phyloP scores from a whole-genome alignment of 805 yeast genomes.

The Metschnikowia corniflorae region DNA sequence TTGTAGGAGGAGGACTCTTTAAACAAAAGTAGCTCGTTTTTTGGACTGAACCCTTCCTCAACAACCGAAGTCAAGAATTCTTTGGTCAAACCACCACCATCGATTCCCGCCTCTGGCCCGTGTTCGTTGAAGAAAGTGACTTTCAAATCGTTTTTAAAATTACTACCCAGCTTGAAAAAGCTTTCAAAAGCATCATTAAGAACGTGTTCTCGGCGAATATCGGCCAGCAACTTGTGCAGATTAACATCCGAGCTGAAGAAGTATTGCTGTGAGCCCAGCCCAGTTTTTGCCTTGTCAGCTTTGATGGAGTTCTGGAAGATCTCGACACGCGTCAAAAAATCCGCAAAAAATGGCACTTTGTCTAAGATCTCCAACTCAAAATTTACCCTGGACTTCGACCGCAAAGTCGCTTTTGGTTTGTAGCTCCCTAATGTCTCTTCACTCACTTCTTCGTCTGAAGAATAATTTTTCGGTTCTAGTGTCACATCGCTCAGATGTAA shows the following conservation, averaged over 20 bases:
- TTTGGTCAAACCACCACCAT: slow-evolving; percentile 95
- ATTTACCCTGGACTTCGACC: not conserved
- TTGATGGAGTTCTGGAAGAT: slow-evolving; percentile 64
- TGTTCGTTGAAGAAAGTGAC: slow-evolving; percentile 69
- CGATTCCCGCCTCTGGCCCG: slow-evolving; percentile 86
- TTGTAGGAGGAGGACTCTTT: slow-evolving; percentile 50
- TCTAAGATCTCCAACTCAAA: slow-evolving; percentile 50
- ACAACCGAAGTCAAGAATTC: slow-evolving; percentile 78
- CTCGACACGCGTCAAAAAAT: slow-evolving; percentile 70
- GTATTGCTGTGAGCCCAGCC: slow-evolving; percentile 16
- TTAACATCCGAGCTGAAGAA: slow-evolving; percentile 15
- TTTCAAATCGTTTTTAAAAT: slow-evolving; percentile 55
- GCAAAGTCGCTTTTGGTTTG: not conserved
- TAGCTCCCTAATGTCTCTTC: not conserved
- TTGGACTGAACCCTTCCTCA: slow-evolving; percentile 58
- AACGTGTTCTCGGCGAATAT: slow-evolving; percentile 65
- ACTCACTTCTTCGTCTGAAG: slow-evolving; percentile 15
- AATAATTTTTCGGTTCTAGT: slow-evolving; percentile 25
- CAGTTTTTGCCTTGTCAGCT: slow-evolving; percentile 41
- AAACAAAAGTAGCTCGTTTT: slow-evolving; percentile 29
- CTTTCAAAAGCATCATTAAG: slow-evolving; percentile 69
- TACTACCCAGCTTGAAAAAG: slow-evolving; percentile 49
- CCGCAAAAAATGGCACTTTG: slow-evolving; percentile 73
- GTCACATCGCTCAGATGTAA: slow-evolving; percentile 30
- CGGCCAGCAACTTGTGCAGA: slow-evolving; percentile 38